Percentiles rank a stretch among this genome's conserved stretches.
These are phyloP conservation scores for Spencermartinsiella ligniputridi DNA, from an alignment of 1,139 yeast species.

Conservation along the genomic window DNA sequence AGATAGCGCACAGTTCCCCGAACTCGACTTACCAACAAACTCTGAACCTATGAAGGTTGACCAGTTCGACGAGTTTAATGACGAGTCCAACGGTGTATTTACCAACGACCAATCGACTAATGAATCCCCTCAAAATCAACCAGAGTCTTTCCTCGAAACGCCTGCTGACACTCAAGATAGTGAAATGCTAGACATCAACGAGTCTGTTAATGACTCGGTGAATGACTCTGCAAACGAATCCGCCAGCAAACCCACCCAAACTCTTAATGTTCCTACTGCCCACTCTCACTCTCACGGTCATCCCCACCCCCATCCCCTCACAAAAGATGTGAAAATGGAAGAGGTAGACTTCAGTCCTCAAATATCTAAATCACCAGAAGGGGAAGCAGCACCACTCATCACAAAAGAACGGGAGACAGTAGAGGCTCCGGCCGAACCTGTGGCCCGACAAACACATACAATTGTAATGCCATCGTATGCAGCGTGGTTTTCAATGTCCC, in stretches of 20 bases:
- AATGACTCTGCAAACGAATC: too few relatives aligned
- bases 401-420: not conserved
- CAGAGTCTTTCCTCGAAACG: too few relatives aligned
- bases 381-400: not conserved
- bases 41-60: too few relatives aligned
- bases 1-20: too few relatives aligned
- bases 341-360: slow-evolving; percentile 1
- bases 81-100: too few relatives aligned
- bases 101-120: too few relatives aligned
- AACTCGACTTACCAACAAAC: too few relatives aligned
- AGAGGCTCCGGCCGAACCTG: slow-evolving; percentile 3
- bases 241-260: too few relatives aligned
- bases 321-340: not conserved
- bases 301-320: not conserved
- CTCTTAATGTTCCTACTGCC: not conserved
- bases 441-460: slow-evolving; percentile 65
- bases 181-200: not conserved
- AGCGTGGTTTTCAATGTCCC: slow-evolving; percentile 78
- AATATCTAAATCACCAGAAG: not conserved
- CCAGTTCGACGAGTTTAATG: too few relatives aligned
- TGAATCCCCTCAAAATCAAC: too few relatives aligned
- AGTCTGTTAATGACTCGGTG: not conserved
- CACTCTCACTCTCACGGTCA: not conserved
- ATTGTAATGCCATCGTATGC: slow-evolving; percentile 93
- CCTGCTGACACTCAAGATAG: not conserved